phyloP scores from a whole-genome alignment of 2,329 filamentous ascomycete species.

The Metarhizium album region DNA sequence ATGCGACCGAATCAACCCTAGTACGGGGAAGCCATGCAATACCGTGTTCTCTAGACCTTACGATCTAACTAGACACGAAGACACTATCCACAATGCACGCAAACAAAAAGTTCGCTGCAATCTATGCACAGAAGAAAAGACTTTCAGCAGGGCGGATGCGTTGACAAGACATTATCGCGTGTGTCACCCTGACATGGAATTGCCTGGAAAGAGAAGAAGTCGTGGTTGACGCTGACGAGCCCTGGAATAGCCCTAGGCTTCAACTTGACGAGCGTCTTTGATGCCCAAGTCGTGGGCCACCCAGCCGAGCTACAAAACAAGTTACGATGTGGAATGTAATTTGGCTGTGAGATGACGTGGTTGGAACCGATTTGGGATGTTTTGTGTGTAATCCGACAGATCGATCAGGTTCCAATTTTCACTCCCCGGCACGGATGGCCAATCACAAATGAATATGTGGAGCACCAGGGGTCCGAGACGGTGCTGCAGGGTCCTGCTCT shows the following conservation, averaged over 20 bases:
- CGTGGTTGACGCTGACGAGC: conserved; percentile 11
- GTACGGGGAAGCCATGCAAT: conserved; percentile 88
- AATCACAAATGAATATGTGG: neutral
- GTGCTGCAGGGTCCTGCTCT: conserved; percentile 5
- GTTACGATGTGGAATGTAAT: conserved; percentile 20
- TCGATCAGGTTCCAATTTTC: neutral
- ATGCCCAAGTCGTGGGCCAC: neutral
- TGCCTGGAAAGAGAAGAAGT: conserved; percentile 52
- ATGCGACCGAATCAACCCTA: conserved; percentile 88
- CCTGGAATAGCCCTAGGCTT: no score
- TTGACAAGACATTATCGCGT: conserved; percentile 90
- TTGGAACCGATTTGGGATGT: conserved; percentile 1
- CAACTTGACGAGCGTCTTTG: neutral
- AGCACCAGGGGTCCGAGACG: conserved; percentile 1
- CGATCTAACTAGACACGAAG: conserved; percentile 91
- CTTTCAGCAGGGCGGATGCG: conserved; percentile 90
- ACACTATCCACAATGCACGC: conserved; percentile 90
- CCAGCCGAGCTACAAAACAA: neutral
- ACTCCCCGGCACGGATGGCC: neutral
- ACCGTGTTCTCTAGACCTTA: conserved; percentile 92
- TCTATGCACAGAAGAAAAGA: conserved; percentile 91
- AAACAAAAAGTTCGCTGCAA: conserved; percentile 94
- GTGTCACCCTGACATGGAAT: conserved; percentile 80
- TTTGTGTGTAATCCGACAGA: conserved; percentile 2
- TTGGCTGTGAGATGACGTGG: conserved; percentile 8